phyloP scores from a whole-genome alignment of 2,329 filamentous ascomycete species.

The Botrytis medusae region DNA sequence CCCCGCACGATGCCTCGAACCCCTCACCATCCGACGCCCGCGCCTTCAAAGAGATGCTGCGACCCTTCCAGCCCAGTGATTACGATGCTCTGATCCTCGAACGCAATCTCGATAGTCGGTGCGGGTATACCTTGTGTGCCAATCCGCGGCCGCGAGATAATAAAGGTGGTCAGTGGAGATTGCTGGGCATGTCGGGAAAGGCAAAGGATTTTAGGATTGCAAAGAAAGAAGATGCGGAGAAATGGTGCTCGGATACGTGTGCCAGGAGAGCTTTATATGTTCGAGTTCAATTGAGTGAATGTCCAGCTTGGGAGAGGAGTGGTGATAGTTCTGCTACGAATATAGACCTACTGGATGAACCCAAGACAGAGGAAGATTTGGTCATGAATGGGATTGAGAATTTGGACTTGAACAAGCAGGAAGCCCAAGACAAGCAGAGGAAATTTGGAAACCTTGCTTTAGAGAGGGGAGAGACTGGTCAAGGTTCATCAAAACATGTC shows the following conservation, averaged over 20 bases:
- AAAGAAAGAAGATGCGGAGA: conserved; percentile 69
- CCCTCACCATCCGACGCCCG: conserved; percentile 60
- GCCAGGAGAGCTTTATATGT: conserved; percentile 79
- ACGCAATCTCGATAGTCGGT: conserved; percentile 78
- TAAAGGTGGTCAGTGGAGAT: conserved; percentile 64
- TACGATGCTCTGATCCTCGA: conserved; percentile 88
- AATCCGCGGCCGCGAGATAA: conserved; percentile 58
- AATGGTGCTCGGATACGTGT: conserved; percentile 83
- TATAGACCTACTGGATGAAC: conserved; percentile 68
- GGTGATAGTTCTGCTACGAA: conserved; percentile 32
- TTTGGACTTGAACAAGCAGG: conserved; percentile 48
- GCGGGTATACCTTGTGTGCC: conserved; percentile 81
- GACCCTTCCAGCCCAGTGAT: conserved; percentile 79
- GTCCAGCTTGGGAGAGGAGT: conserved; percentile 79
- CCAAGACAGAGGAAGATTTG: conserved; percentile 46
- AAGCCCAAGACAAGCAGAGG: conserved; percentile 40
- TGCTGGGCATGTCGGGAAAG: conserved; percentile 54
- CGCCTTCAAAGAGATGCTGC: conserved; percentile 65
- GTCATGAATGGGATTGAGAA: conserved; percentile 38
- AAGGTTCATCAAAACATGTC: conserved; percentile 30
- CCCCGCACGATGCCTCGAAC: conserved; percentile 49
- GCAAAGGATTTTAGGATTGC: conserved; percentile 65
- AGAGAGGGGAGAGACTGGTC: conserved; percentile 47
- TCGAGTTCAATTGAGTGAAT: conserved; percentile 82
- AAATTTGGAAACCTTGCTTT: conserved; percentile 49